Base-by-base conservation (phyloP, 2,329 filamentous ascomycete genomes). In the Colletotrichum sp. region DNA sequence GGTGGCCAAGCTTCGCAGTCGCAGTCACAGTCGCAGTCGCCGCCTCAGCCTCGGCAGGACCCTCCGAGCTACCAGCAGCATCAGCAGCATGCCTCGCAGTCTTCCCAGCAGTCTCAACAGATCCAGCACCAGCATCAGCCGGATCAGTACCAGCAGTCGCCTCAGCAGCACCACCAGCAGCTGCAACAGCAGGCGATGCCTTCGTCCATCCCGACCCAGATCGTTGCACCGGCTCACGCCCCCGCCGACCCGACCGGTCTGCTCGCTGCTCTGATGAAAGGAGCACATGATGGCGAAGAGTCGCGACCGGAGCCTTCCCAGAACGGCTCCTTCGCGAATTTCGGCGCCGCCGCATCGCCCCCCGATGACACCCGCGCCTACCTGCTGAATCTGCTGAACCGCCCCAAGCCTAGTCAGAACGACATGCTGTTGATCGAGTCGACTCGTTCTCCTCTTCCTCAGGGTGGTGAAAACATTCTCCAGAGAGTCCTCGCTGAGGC, bases 311-410 rank as follows among this genome's bases (percentile, higher is more conserved):
- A 34, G 77, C 80, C 25, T 70, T 76, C 80, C 8, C 78, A 78
- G 25, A 77, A 79, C 13, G 80, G 80, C 76, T 74, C 81, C 60
- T 83, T 80, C 70, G 79, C 85, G 43, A 78, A 80, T 52, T 90
- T 89, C 85, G 87, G 84, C 77, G 84, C 87, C 30, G 86, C 87
- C 30, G 86, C 87, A 39, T 87, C 90, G 58, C 90, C 91, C 69
- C 86, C 90, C 27, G 89, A 92, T 62, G 93, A 95, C 83, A 95
- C 96, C 6, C 94, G 97, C 84, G 93, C 96, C 78, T 94, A 97
- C 81, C 89, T 99, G 64, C 91, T 98, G 77, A 94, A 95, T 80
- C 89, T 98, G 74, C 90, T 99, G 78, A 97, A 96, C 81, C 93
- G 94, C 65, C 93, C 94, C 68, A 96, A 93, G 85, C 91, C 92